Base-by-base conservation (phyloP, 1,284 basidiomycete genomes). In the Peniophora sp. region DNA sequence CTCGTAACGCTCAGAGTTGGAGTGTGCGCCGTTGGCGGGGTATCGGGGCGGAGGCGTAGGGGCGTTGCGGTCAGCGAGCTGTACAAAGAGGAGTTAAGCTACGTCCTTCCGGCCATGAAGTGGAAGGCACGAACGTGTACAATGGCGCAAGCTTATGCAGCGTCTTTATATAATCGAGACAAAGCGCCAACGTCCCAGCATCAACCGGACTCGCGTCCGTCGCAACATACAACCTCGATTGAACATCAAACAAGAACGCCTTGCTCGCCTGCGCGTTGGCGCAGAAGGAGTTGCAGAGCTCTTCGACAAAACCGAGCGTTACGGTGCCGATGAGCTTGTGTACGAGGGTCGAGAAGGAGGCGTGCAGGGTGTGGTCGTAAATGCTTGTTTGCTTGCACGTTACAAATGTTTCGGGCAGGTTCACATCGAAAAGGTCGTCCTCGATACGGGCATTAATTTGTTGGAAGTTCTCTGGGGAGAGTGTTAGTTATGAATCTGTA, bases 141-240 rank as follows among this genome's bases (percentile, higher is more conserved):
- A 97, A 67, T 3, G 84, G 79, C 24, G 87, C 83, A 59, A 98
- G 94, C 5, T 89, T 83, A 56, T 86, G 85, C 49, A 97, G 78
- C 72, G 93, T 92, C 49, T 85, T 81, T 17, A 97, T 75, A 61
- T 96, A 98, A 60, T 97, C 94, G 58, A 86, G 92, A 59, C 92
- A 94, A 19, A 95, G 74, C 56, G 88, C 89, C 59, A 93, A 89
- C 1, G 90, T 93, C 1, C 85, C 83, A 50, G 86, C 79, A 64
- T 97, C 95, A 24, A 97, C 90, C 0, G 96, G 92, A 0, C 91
- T 92, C 17, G 88, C 85, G 63, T 99, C 96, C 5, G 94, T 93
- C 1, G 93, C 93, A 19, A 98, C 78, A 60, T 94, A 96, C 32
- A 98, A 75, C 49, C 92, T 78, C 17, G 92, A 92, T 3, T 78